Evolutionary conservation across 78 protist species (phyloP), one percentile per base, ranked within the genome.

Genomic region (Chrysochromulina parva): DNA sequence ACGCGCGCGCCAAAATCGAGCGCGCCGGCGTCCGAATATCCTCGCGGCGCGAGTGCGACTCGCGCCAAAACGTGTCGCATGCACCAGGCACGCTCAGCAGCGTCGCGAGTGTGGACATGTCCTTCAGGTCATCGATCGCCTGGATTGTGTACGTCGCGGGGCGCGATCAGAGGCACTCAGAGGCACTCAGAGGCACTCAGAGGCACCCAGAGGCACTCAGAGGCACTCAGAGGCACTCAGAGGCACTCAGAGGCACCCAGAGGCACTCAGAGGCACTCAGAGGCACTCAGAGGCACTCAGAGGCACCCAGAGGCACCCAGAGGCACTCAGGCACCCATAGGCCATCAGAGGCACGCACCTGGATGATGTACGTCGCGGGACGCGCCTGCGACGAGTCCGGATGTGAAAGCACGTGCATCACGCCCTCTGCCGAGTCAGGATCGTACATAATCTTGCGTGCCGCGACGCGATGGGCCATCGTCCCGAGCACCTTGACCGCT

Each of bases 301-400:
- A 38, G 38, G 38, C 38, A 38, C 38, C 38, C 38, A 38, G 38
- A 38, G 38, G 38, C 38, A 38, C 38, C 38, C 38, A 38, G 38
- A 38, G 38, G 38, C 38, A 38, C 38, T 38, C 38, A 38, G 38
- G 38, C 38, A 38, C 38, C 38, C 38, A 38, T 38, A 38, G 38
- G 38, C 38, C 38, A 38, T 38, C 38, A 38, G 38, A 38, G 38
- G 38, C 38, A 38, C 38, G 38, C 38, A 38, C 38, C 38, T 38
- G 38, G 62, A 58, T 58, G 62, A 58, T 58, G 62, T 14, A 58
- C 13, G 62, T 58, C 62, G 62, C 62, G 62, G 71, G 28, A 20
- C 71, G 71, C 71, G 24, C 71, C 71, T 11, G 9, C 22, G 82
- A 74, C 82, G 82, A 74, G 82, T 74, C 82, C 28, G 82, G 82